phyloP scores from a whole-genome alignment of 1,284 basidiomycete species.

The Somion occarium region DNA sequence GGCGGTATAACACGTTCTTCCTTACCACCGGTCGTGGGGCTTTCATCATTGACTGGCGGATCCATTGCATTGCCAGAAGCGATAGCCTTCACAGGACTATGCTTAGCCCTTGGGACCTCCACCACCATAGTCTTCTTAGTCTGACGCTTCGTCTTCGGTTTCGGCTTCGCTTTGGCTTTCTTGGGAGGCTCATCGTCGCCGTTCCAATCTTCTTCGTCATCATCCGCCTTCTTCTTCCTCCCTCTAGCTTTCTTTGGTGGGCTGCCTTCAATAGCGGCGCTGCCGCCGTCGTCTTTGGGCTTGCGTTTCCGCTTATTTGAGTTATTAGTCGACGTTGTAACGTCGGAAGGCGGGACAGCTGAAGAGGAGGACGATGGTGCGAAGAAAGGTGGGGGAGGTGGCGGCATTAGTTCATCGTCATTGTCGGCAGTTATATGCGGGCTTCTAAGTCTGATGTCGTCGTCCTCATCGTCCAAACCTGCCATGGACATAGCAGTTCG shows the following conservation, averaged over 20 bases:
- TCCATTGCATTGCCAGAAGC: too few species aligned
- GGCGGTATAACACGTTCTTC: too few species aligned
- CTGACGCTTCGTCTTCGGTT: conserved; percentile 19
- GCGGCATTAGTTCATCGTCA: conserved; percentile 2
- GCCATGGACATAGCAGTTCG: conserved; percentile 11
- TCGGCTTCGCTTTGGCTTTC: conserved; percentile 16
- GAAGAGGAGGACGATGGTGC: conserved; percentile 13
- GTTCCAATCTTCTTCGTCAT: conserved; percentile 24
- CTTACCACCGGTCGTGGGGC: too few species aligned
- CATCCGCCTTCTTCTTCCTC: conserved; percentile 15
- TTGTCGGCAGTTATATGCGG: neutral
- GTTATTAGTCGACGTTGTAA: neutral
- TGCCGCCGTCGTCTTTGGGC: conserved; percentile 1
- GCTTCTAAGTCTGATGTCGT: neutral
- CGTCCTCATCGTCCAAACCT: conserved; percentile 14
- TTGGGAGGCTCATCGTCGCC: conserved; percentile 10
- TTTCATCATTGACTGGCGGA: too few species aligned
- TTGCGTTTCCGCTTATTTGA: conserved; percentile 10
- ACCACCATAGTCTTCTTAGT: conserved; percentile 11
- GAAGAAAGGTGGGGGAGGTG: conserved; percentile 12
- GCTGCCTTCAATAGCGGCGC: conserved; percentile 3
- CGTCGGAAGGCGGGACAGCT: conserved; percentile 3
- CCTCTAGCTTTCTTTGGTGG: conserved; percentile 9
- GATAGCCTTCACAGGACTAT: neutral
- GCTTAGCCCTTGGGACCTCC: neutral